phyloP scores from a whole-genome alignment of 2,329 filamentous ascomycete species.

The Cytospora piceae region DNA sequence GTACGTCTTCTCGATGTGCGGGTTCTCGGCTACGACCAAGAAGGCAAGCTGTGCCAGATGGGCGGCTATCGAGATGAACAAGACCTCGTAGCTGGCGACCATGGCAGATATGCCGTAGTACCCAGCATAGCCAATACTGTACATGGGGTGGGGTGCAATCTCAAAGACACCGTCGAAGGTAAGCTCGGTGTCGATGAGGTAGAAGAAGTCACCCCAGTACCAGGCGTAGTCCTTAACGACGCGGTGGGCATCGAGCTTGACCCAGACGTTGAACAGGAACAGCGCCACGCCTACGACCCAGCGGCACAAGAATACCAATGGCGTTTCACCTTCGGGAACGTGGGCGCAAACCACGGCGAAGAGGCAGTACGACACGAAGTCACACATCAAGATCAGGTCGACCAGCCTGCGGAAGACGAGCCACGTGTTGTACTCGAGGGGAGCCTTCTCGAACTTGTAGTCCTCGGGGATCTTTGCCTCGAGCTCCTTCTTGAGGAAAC shows the following conservation, averaged over 20 bases:
- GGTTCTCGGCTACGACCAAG: slow-evolving; percentile 88
- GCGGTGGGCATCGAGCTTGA: slow-evolving; percentile 95
- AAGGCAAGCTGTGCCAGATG: slow-evolving; percentile 95
- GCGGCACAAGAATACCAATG: slow-evolving; percentile 69
- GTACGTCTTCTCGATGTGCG: slow-evolving; percentile 97
- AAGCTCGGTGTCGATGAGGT: slow-evolving; percentile 94
- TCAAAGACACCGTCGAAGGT: slow-evolving; percentile 99
- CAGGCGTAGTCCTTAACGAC: slow-evolving; percentile 99
- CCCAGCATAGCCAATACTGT: slow-evolving; percentile 95
- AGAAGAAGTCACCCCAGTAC: slow-evolving; percentile 99
- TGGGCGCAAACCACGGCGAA: slow-evolving; percentile 89
- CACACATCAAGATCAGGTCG: slow-evolving; percentile 97
- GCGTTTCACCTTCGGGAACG: slow-evolving; percentile 72
- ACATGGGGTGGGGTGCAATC: slow-evolving; percentile 98
- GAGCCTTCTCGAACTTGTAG: slow-evolving; percentile 90
- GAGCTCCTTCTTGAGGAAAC: slow-evolving; percentile 82
- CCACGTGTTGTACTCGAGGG: slow-evolving; percentile 99
- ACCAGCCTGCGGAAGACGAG: slow-evolving; percentile 93
- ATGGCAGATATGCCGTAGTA: slow-evolving; percentile 99
- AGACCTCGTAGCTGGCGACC: slow-evolving; percentile 95
- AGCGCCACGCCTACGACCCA: slow-evolving; percentile 80
- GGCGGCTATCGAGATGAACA: slow-evolving; percentile 94
- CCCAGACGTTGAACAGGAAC: slow-evolving; percentile 95
- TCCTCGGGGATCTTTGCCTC: slow-evolving; percentile 94
- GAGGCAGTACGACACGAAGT: slow-evolving; percentile 95